These are phyloP conservation scores for Carex parvula DNA, from an alignment of 176 grass and related monocot species.

Conservation along the genomic window DNA sequence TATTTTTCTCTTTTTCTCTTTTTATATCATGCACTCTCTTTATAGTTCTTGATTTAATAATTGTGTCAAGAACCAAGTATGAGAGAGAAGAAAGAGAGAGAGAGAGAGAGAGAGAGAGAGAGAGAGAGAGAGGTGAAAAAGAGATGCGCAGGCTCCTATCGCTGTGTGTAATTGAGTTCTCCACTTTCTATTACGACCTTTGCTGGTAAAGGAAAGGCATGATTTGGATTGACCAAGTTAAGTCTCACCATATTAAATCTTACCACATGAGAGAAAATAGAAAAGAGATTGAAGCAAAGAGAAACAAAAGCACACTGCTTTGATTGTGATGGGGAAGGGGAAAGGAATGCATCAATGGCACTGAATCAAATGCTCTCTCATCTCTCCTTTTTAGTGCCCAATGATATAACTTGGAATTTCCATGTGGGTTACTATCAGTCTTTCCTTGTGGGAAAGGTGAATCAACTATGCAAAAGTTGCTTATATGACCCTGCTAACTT, in stretches of 20 bases:
- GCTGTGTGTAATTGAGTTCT: slow-evolving; percentile 19
- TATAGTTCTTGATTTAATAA: slow-evolving; percentile 5
- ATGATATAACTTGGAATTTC: slow-evolving; percentile 26
- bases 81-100: neutral
- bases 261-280: slow-evolving; percentile 5
- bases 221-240: slow-evolving; percentile 10
- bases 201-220: slow-evolving; percentile 34
- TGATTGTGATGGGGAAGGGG: slow-evolving; percentile 39
- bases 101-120: neutral
- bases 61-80: neutral
- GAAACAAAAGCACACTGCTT: slow-evolving; percentile 31
- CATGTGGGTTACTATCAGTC: slow-evolving; percentile 35
- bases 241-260: slow-evolving; percentile 9
- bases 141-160: neutral
- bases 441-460: slow-evolving; percentile 13
- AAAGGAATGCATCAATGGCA: slow-evolving; percentile 40
- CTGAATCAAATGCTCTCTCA: slow-evolving; percentile 72
- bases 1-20: neutral
- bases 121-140: neutral
- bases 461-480: slow-evolving; percentile 12
- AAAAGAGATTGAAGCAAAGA: slow-evolving; percentile 1
- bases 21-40: neutral
- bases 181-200: slow-evolving; percentile 30
- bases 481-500: neutral
- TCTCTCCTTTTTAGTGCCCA: slow-evolving; percentile 26